These are phyloP conservation scores for Globisporangium orthogonon DNA, from an alignment of 352 stramenopile genomes.

Conservation along the genomic window DNA sequence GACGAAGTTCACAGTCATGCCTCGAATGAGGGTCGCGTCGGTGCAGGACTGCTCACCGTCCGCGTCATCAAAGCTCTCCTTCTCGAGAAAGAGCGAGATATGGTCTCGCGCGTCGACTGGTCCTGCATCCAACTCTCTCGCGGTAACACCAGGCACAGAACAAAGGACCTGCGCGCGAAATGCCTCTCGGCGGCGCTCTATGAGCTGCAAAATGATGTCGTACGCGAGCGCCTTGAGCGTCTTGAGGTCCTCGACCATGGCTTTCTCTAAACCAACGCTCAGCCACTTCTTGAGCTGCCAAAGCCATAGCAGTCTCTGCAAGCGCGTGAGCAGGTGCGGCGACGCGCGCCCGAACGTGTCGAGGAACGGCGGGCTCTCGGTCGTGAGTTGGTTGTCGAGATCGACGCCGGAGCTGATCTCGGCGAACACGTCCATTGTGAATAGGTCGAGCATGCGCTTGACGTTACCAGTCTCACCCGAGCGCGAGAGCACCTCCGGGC, in stretches of 20 bases:
- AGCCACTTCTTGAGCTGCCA: slow-evolving; percentile 20
- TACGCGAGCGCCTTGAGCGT: slow-evolving; percentile 10
- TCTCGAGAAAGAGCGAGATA: slow-evolving; percentile 48
- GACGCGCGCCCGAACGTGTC: slow-evolving; percentile 26
- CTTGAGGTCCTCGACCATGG: slow-evolving; percentile 3
- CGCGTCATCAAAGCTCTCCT: slow-evolving; percentile 5
- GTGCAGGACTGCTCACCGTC: slow-evolving; percentile 1
- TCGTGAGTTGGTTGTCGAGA: slow-evolving; percentile 16
- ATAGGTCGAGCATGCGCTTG: slow-evolving; percentile 25
- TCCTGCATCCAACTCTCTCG: not conserved
- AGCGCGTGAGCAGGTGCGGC: slow-evolving; percentile 10
- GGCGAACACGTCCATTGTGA: slow-evolving; percentile 55
- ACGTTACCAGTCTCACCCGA: slow-evolving; percentile 5
- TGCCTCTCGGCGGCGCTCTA: not conserved
- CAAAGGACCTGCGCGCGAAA: not conserved
- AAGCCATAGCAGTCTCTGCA: slow-evolving; percentile 14
- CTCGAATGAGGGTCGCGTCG: slow-evolving; percentile 33
- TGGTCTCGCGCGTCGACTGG: slow-evolving; percentile 16
- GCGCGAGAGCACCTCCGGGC: not conserved
- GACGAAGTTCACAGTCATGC: slow-evolving; percentile 81
- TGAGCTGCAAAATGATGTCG: slow-evolving; percentile 9
- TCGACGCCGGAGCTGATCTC: slow-evolving; percentile 51
- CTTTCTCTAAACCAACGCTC: slow-evolving; percentile 13
- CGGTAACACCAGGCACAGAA: not conserved
- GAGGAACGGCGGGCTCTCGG: slow-evolving; percentile 20